A percentile compares a stretch with the other conserved stretches of the same genome.
phyloP scores from a whole-genome alignment of 2,329 filamentous ascomycete genomes.

The Leptographium flavum region DNA sequence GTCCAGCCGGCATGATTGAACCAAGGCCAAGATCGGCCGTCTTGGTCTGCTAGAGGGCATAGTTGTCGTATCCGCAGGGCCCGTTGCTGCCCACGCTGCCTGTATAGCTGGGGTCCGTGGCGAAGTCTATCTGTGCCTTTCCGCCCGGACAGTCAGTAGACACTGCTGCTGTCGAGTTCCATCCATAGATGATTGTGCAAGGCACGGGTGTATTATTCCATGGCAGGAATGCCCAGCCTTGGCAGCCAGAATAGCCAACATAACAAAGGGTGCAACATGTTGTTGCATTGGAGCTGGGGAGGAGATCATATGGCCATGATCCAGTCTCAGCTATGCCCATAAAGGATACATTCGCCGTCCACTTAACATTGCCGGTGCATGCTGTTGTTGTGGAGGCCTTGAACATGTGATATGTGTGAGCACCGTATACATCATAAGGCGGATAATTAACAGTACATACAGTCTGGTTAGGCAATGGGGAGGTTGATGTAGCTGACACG shows the following conservation, averaged over 20 bases:
- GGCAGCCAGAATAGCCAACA: conserved; percentile 2
- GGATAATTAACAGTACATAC: not conserved
- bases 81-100: conserved; percentile 7
- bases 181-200: conserved; percentile 8
- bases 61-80: conserved; percentile 3
- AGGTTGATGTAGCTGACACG: not conserved
- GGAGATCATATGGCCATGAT: conserved; percentile 7
- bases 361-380: conserved; percentile 1
- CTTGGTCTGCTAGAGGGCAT: too few relatives aligned
- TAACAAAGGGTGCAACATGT: conserved; percentile 7
- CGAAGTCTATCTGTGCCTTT: conserved; percentile 3
- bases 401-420: not conserved
- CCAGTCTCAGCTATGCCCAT: conserved; percentile 4
- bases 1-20: not conserved
- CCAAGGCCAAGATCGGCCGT: too few relatives aligned
- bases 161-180: conserved; percentile 3
- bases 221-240: conserved; percentile 9
- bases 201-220: conserved; percentile 8
- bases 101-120: not conserved
- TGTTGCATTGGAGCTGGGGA: not conserved
- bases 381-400: not conserved
- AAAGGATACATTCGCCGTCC: conserved; percentile 5
- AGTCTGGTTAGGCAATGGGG: not conserved
- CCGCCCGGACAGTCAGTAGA: conserved; percentile 5
- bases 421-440: too few relatives aligned